Percentiles rank a stretch among this genome's conserved stretches.
These are phyloP conservation scores for Aspergillus jensenii DNA, from an alignment of 2,329 filamentous ascomycete genomes.

Conservation along the genomic window DNA sequence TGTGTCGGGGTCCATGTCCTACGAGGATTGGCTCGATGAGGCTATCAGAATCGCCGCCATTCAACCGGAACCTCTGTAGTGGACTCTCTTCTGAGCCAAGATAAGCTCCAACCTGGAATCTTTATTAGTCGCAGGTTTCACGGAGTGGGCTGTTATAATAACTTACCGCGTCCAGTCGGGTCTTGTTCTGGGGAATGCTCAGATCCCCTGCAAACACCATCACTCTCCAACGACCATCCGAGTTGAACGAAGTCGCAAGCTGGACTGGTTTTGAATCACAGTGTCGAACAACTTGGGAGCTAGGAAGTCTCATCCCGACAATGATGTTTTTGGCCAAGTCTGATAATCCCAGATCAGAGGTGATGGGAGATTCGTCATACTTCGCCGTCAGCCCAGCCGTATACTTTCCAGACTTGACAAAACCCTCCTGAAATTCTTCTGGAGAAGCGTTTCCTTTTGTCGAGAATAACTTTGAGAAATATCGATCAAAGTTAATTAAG, in stretches of 20 bases:
- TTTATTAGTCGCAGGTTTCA: constrained; percentile 6
- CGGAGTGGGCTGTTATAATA: neutral
- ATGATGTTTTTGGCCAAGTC: constrained; percentile 38
- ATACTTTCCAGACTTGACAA: constrained; percentile 58
- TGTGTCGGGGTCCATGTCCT: constrained; percentile 48
- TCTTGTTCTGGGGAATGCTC: constrained; percentile 18
- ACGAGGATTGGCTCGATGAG: constrained; percentile 60
- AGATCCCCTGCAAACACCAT: constrained; percentile 52
- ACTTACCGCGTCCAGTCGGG: constrained; percentile 42
- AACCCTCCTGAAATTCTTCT: constrained; percentile 57
- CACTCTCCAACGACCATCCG: constrained; percentile 54
- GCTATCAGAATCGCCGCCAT: constrained; percentile 49
- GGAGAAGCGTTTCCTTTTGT: constrained; percentile 44
- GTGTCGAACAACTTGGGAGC: constrained; percentile 59
- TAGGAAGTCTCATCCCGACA: constrained; percentile 53
- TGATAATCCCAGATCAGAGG: constrained; percentile 33
- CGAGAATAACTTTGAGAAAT: constrained; percentile 55
- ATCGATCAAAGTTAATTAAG: constrained; percentile 61
- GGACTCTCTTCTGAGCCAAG: constrained; percentile 43
- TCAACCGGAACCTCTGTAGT: constrained; percentile 45
- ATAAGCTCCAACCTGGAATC: constrained; percentile 40
- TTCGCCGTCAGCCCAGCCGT: constrained; percentile 59
- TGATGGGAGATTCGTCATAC: constrained; percentile 55
- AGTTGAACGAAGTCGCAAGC: constrained; percentile 49
- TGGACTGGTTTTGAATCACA: constrained; percentile 61